Percentiles rank a stretch among this genome's conserved stretches.
Evolutionary conservation across 495 filamentous ascomycete genomes (phyloP).

Genomic region (Aspergillus campestris): DNA sequence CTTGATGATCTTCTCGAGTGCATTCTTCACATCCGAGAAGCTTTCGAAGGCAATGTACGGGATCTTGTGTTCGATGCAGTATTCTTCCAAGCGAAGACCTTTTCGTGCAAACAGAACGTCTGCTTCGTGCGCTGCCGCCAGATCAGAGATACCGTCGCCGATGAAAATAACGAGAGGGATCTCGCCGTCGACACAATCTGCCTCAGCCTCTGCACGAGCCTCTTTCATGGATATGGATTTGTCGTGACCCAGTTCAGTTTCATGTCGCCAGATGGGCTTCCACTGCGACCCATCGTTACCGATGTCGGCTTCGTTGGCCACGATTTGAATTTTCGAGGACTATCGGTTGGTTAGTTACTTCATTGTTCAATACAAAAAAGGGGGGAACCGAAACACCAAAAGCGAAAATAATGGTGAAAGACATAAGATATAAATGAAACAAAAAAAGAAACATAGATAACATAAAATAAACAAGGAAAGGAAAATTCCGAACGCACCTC

Average conservation of each 20-base stretch:
- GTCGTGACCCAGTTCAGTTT: conserved; percentile 60
- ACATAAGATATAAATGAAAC: not conserved
- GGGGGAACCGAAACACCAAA: no score
- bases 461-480: not conserved
- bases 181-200: conserved; percentile 48
- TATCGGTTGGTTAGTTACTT: conserved; percentile 3
- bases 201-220: conserved; percentile 44
- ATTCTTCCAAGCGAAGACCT: conserved; percentile 61
- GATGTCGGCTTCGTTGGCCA: conserved; percentile 63
- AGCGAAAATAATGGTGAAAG: no score
- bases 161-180: conserved; percentile 69
- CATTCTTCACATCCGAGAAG: conserved; percentile 59
- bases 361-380: no score
- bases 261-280: conserved; percentile 66
- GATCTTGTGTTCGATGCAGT: conserved; percentile 58
- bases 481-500: conserved; percentile 21
- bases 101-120: conserved; percentile 68
- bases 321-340: conserved; percentile 55
- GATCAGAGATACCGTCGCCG: conserved; percentile 69
- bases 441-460: not conserved
- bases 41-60: conserved; percentile 57
- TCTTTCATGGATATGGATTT: conserved; percentile 60
- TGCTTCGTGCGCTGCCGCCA: conserved; percentile 63
- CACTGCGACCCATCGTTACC: conserved; percentile 49
- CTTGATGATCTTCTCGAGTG: conserved; percentile 49